Percentiles rank a stretch among this genome's conserved stretches.
These are phyloP conservation scores for Hygrocybe coccinea DNA, from an alignment of 768 basidiomycete genomes.

Conservation along the genomic window DNA sequence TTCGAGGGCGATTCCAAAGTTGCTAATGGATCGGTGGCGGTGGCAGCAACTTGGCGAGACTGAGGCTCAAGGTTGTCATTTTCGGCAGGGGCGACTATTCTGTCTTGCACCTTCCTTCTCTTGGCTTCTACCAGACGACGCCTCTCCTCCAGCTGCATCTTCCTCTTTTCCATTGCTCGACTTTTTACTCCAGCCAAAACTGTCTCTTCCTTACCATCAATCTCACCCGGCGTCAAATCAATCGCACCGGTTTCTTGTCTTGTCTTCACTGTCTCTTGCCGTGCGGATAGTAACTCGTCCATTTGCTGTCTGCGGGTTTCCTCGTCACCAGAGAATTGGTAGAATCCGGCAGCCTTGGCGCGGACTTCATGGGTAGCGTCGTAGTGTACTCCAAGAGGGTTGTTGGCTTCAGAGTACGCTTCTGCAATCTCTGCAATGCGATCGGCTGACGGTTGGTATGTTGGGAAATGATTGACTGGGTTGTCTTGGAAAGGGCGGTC, in stretches of 20 bases:
- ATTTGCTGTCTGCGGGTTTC: constrained; percentile 72
- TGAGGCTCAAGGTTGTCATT: background rate
- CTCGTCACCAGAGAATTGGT: constrained; percentile 86
- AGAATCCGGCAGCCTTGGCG: constrained; percentile 85
- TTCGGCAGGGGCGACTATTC: constrained; percentile 2
- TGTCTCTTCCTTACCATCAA: constrained; percentile 54
- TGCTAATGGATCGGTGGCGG: constrained; percentile 46
- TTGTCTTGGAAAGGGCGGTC: constrained; percentile 47
- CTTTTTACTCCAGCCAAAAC: constrained; percentile 34
- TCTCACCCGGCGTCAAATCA: constrained; percentile 62
- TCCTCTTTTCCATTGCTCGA: constrained; percentile 67
- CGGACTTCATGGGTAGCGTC: constrained; percentile 80
- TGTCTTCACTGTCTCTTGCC: constrained; percentile 66
- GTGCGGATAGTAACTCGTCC: constrained; percentile 66
- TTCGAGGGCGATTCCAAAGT: constrained; percentile 39
- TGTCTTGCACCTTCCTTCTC: constrained; percentile 50
- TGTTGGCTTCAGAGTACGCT: constrained; percentile 63
- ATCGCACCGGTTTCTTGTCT: constrained; percentile 57
- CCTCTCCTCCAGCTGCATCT: constrained; percentile 68
- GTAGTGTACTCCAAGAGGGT: constrained; percentile 73
- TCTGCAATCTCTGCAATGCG: constrained; percentile 70
- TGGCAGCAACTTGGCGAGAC: background rate
- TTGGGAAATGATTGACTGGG: constrained; percentile 81
- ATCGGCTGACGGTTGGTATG: constrained; percentile 80
- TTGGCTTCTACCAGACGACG: constrained; percentile 60